Evolutionary conservation across 1,139 yeast genomes (phyloP), one percentile per base, ranked within the genome.

Genomic region (Suhomyces bribrorum): DNA sequence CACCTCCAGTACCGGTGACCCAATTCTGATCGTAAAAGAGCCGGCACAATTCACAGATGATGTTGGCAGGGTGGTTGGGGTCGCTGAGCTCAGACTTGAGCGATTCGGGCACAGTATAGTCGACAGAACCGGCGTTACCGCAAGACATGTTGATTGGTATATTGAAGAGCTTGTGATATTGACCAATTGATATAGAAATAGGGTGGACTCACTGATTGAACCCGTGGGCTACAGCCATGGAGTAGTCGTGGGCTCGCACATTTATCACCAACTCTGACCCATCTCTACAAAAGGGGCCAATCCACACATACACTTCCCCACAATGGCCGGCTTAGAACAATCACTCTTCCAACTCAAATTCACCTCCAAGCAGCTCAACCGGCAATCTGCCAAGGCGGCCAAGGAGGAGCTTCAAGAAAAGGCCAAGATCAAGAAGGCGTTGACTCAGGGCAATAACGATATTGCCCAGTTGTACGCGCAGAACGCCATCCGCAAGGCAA

Each of bases 1-100:
- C 97, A 17, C 97, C 97, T 2, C 96, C 97, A 1, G 97, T 90
- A 4, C 97, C 97, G 0, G 96, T 85, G 46, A 88, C 94, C 96
- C 97, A 89, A 41, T 86, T 84, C 56, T 84, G 83, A 53, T 79
- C 74, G 58, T 86, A 90, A 57, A 90, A 87, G 20, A 78, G 66
- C 36, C 79, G 71, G 59, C 97, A 89, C 27, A 90, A 71, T 47
- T 85, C 87, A 57, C 96, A 88, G 46, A 90, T 86, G 51, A 86
- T 66, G 53, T 85, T 84, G 4, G 96, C 95, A 0, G 96, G 96
- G 56, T 88, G 95, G 31, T 66, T 60, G 5, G 84, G 79, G 53
- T 84, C 83, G 14, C 37, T 32, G 13, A 40, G 41, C 23, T 45
- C 45, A 11, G 24, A 13, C 15, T 31, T 29, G 7, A 33, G 28